These are phyloP conservation scores for Mycosphaerelloides madeirae DNA, from an alignment of 2,329 filamentous ascomycete species.

Conservation along the genomic window DNA sequence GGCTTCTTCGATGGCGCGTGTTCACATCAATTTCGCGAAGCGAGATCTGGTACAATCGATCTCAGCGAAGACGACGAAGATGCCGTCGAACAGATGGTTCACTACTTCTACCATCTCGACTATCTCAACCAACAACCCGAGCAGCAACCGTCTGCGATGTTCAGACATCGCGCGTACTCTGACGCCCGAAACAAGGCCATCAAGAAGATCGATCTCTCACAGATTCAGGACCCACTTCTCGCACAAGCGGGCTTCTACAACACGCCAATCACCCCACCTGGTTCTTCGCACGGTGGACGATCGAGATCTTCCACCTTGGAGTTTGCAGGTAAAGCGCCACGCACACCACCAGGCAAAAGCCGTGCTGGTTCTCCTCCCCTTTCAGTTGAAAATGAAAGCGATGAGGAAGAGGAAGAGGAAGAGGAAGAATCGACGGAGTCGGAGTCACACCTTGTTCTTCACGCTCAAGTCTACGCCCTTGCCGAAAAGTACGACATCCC, in stretches of 20 bases:
- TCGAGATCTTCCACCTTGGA: slow-evolving; percentile 13
- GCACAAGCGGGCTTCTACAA: slow-evolving; percentile 31
- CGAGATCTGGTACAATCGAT: slow-evolving; percentile 33
- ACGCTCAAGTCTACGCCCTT: slow-evolving; percentile 47
- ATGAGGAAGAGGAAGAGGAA: slow-evolving; percentile 34
- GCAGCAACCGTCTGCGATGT: slow-evolving; percentile 26
- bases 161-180: slow-evolving; percentile 30
- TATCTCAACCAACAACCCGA: slow-evolving; percentile 28
- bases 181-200: slow-evolving; percentile 24
- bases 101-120: slow-evolving; percentile 38
- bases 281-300: slow-evolving; percentile 10
- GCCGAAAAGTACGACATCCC: slow-evolving; percentile 50
- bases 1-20: slow-evolving; percentile 42
- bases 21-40: slow-evolving; percentile 33
- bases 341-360: slow-evolving; percentile 17
- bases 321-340: slow-evolving; percentile 17
- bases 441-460: slow-evolving; percentile 42
- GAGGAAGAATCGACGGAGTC: slow-evolving; percentile 33
- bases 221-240: slow-evolving; percentile 34
- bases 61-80: slow-evolving; percentile 37
- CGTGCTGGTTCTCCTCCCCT: slow-evolving; percentile 23
- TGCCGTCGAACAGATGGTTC: slow-evolving; percentile 37
- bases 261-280: slow-evolving; percentile 18
- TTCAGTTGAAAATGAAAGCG: slow-evolving; percentile 30
- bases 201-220: slow-evolving; percentile 32